Evolutionary conservation across 192 early-diverging fungal species (phyloP), one percentile per base, ranked within the genome.

Genomic region (Paraglomus brasilianum): DNA sequence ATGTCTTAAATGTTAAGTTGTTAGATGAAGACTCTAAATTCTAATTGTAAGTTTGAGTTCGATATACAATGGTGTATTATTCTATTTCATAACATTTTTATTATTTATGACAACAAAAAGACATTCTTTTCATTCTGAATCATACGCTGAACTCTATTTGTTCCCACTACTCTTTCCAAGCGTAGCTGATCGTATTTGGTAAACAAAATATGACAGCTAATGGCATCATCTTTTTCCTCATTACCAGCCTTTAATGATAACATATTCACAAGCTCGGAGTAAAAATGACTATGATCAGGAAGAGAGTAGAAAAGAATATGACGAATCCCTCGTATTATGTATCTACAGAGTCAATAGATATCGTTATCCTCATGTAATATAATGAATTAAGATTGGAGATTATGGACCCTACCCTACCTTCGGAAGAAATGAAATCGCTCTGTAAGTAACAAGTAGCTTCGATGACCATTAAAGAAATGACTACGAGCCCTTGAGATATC

Each of bases 391-490:
- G 5, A 7, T 46, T 0, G 11, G 14, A 8, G 8, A 2, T 45
- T 11, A n/a, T n/a, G n/a, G 19, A 14, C 15, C 6, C 8, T 8
- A 5, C 42, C 4, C 67, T 76, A 87, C 79, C 92, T 75, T 73
- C 93, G 80, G 81, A 92, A 99, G 74, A 92, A 99, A 75, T 99
- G 95, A 66, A 94, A 92, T n/a, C 97, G 87, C 80, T 99, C 97
- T 38, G 95, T 96, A 72, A 89, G 88, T 15, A 99, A 65, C 42
- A 98, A 74, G 60, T 93, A 88, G 53, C 83, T 80, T 7, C 85
- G 75, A 15, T 89, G 85, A n/a, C 93, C 93, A 19, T 88, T 85
- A 78, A 89, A 92, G 66, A 98, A 95, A 58, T 83, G 70, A 9
- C 85, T 75, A 42, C 97, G 86, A 0, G 91, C 86, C 15, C 89